Evolutionary conservation across 257 asterid genomes (phyloP).

Genomic region (Solanum infundibuliforme): DNA sequence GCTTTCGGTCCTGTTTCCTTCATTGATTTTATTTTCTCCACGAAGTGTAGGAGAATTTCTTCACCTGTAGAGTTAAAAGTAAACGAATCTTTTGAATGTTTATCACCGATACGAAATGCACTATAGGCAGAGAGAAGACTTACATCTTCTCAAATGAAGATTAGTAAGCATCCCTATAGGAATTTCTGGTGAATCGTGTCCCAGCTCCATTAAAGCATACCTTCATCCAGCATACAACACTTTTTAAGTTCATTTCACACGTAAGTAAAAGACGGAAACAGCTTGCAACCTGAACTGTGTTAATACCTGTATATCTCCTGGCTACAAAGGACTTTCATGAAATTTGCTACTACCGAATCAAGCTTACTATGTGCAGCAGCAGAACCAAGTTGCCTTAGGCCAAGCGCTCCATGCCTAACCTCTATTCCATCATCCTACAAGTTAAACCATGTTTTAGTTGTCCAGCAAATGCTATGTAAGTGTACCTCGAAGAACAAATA

Average conservation of each 20-base stretch:
- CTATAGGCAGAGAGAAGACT: not conserved
- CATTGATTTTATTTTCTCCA: slow-evolving; percentile 9
- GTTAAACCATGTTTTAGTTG: not conserved
- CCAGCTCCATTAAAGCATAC: slow-evolving; percentile 89
- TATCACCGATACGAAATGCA: not conserved
- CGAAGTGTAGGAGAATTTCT: slow-evolving; percentile 29
- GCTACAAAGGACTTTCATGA: slow-evolving; percentile 73
- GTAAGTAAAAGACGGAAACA: not conserved
- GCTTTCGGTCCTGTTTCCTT: slow-evolving; percentile 18
- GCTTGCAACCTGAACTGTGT: not conserved
- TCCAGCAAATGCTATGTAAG: not conserved
- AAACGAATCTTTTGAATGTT: not conserved
- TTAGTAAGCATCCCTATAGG: slow-evolving; percentile 73
- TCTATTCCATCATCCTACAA: slow-evolving; percentile 74
- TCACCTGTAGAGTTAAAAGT: slow-evolving; percentile 39
- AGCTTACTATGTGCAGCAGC: slow-evolving; percentile 72
- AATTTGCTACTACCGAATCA: slow-evolving; percentile 56
- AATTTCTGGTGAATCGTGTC: slow-evolving; percentile 55
- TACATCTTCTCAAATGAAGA: slow-evolving; percentile 59
- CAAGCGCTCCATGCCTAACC: slow-evolving; percentile 76
- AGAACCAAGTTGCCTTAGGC: slow-evolving; percentile 55
- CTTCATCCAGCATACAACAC: slow-evolving; percentile 12
- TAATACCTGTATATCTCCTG: slow-evolving; percentile 73
- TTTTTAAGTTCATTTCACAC: not conserved
- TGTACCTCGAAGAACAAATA: not conserved